Base-by-base conservation (phyloP, 331 rosid genomes). In the Rosa hybrid region DNA sequence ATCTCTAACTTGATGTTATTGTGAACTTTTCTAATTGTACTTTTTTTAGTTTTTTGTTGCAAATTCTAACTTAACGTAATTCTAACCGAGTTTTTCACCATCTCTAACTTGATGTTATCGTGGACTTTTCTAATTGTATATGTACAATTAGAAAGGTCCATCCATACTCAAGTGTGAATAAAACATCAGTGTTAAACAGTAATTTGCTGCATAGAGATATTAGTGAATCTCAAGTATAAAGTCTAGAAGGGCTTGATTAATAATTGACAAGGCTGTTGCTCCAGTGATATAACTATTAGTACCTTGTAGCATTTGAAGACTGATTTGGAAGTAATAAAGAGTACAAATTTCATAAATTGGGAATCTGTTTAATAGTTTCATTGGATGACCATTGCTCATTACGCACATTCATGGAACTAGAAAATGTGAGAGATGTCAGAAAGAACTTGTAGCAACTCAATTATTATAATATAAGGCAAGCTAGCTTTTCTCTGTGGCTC, bases 341-440 rank as follows among this genome's bases (percentile, higher is more conserved):
- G 17, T 49, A 68, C 49, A 17, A 68, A 41, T 42, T 34, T 67
- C 72, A 68, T 8, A 14, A 34, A 68, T 67, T 3, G 25, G 25
- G 18, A 45, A 39, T 68, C 68, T 25, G 39, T 30, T 45, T 64
- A 14, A 30, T 64, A 13, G 18, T 1, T 30, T 25, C 23, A n/a
- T n/a, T 13, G 8, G 18, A 13, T 72, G 76, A 51, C 39, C 18
- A 38, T 74, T 74, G 68, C 12, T 54, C 78, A 30, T 18, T 18
- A n/a, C n/a, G 68, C 51, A 54, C 68, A 74, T 53, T 54, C 67
- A 74, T 74, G 77, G 67, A 12, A 38, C 78, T 54, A 12, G 23
- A 41, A 68, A 17, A 18, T 41, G 50, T 39, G 50, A 68, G 13
- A 18, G 14, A 68, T 68, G 49, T 68, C 72, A 68, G 14, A 41